These are phyloP conservation scores for Jatropha podagrica DNA, from an alignment of 441 rosid genomes.

Conservation along the genomic window DNA sequence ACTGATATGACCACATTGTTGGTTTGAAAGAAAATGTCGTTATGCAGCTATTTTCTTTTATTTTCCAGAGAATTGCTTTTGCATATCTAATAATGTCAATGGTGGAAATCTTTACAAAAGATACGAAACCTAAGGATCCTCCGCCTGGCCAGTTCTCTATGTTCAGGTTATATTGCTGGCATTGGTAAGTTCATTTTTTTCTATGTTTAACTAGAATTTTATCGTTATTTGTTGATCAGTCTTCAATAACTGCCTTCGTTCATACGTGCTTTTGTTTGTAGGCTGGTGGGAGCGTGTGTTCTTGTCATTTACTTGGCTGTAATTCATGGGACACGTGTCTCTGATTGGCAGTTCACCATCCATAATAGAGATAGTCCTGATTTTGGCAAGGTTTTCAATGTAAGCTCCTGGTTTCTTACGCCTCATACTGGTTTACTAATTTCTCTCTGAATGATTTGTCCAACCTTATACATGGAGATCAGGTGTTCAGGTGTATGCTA, in stretches of 20 bases:
- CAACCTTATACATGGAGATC: neutral
- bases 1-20: neutral
- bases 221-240: neutral
- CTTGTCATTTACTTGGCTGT: constrained; percentile 52
- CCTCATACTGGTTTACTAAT: neutral
- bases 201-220: neutral
- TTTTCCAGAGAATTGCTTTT: constrained; percentile 76
- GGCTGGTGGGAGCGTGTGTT: constrained; percentile 61
- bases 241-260: constrained; percentile 10
- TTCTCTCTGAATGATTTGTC: neutral
- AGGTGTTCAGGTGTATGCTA: neutral
- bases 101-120: constrained; percentile 60
- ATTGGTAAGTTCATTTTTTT: constrained; percentile 48
- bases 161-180: constrained; percentile 56
- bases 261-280: constrained; percentile 27
- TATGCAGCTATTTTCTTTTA: constrained; percentile 8
- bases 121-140: constrained; percentile 28
- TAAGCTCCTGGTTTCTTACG: constrained; percentile 34
- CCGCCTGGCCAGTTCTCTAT: constrained; percentile 43
- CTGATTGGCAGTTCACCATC: constrained; percentile 79
- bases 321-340: constrained; percentile 65
- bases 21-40: neutral
- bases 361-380: constrained; percentile 42
- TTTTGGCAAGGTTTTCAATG: constrained; percentile 59
- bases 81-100: constrained; percentile 68